A percentile compares a stretch with the other conserved stretches of the same genome.
Conservation (phyloP, 2,329 filamentous ascomycete genomes). For the Fusarium udum region DNA sequence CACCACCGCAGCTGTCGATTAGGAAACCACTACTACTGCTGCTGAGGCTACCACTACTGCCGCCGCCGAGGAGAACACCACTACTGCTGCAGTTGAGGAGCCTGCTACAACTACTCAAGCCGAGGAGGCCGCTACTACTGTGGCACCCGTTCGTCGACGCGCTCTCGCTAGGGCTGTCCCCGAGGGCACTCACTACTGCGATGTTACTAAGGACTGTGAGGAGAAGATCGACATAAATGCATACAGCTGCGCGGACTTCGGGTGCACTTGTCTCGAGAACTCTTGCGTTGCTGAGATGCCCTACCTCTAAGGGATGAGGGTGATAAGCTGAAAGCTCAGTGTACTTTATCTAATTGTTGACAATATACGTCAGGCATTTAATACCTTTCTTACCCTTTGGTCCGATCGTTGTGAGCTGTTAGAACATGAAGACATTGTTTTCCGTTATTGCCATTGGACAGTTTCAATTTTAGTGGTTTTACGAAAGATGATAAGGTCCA, state of each 20-base stretch:
- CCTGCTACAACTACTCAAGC: background rate
- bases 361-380: background rate
- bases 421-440: background rate
- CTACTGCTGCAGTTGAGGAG: background rate
- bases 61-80: background rate
- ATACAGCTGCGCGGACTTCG: background rate
- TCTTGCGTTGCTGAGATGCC: background rate
- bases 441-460: background rate
- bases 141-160: background rate
- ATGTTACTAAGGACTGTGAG: background rate
- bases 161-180: background rate
- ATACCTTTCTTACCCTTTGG: too few species aligned
- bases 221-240: background rate
- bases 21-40: background rate
- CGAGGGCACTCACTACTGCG: background rate
- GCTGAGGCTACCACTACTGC: background rate
- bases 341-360: background rate
- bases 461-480: background rate
- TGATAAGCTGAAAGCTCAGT: background rate
- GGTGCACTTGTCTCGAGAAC: background rate
- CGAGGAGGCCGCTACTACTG: background rate
- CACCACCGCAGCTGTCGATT: background rate
- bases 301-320: background rate
- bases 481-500: rapidly evolving
- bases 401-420: background rate